These are phyloP conservation scores for Botryosphaeria dothidea DNA, from an alignment of 2,329 filamentous ascomycete species.

Conservation along the genomic window DNA sequence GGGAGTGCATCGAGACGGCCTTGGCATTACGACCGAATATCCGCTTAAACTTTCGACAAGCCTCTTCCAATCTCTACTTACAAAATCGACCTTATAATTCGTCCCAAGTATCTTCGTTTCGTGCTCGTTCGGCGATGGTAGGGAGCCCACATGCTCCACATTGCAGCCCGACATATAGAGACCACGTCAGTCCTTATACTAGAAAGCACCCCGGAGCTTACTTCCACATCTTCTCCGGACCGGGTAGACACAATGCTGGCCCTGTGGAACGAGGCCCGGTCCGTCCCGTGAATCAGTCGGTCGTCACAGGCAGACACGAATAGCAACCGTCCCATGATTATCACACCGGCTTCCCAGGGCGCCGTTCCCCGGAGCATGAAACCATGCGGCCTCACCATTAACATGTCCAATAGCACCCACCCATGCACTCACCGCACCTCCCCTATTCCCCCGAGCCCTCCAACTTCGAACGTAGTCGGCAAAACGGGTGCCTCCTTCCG, in stretches of 20 bases:
- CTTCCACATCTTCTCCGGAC: neutral
- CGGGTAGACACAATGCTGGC: neutral
- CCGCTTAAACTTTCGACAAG: too few species aligned
- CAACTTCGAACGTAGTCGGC: constrained; percentile 1
- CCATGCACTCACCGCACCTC: neutral
- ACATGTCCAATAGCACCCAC: neutral
- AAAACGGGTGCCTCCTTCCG: neutral
- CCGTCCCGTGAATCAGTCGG: neutral
- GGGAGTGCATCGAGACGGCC: too few species aligned
- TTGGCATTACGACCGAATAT: too few species aligned
- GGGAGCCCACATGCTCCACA: neutral
- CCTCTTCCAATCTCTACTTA: too few species aligned
- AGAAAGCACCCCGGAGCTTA: neutral
- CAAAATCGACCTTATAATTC: neutral
- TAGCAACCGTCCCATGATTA: neutral
- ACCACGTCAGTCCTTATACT: neutral
- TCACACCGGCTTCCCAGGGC: neutral
- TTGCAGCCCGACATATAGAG: neutral
- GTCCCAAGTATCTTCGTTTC: neutral
- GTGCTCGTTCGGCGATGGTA: neutral
- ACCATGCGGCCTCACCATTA: neutral
- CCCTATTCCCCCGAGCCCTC: neutral
- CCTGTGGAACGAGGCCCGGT: neutral
- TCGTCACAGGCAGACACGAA: neutral
- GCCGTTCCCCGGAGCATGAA: neutral